These are phyloP conservation scores for Populus hybrid DNA, from an alignment of 441 rosid species.

Conservation along the genomic window DNA sequence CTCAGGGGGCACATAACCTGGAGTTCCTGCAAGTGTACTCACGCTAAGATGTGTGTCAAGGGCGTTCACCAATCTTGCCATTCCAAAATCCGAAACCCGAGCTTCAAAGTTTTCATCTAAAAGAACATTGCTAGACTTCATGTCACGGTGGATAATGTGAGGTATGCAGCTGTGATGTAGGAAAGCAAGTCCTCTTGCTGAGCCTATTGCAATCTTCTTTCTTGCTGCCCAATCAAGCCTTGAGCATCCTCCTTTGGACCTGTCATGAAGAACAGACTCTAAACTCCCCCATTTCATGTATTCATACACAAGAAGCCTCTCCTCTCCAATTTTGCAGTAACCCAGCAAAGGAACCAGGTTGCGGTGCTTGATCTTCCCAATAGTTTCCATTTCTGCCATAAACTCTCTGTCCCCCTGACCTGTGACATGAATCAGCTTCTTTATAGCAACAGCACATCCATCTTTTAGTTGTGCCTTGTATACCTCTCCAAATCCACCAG, in stretches of 20 bases:
- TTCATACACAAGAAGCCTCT: constrained; percentile 92
- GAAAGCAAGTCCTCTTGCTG: constrained; percentile 96
- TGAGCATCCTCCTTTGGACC: constrained; percentile 44
- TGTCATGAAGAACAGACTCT: constrained; percentile 76
- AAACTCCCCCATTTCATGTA: constrained; percentile 97
- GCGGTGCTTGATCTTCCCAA: constrained; percentile 92
- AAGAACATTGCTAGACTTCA: constrained; percentile 97
- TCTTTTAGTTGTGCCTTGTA: constrained; percentile 81
- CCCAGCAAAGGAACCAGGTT: constrained; percentile 68
- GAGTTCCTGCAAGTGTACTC: constrained; percentile 89
- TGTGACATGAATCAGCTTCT: constrained; percentile 83
- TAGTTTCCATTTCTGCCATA: constrained; percentile 98
- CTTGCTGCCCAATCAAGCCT: constrained; percentile 77
- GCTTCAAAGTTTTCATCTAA: constrained; percentile 81
- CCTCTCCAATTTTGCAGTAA: constrained; percentile 53
- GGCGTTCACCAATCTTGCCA: constrained; percentile 91
- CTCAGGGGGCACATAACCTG: neutral
- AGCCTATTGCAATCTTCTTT: constrained; percentile 80
- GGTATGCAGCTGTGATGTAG: constrained; percentile 94
- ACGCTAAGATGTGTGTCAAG: constrained; percentile 91
- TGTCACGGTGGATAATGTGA: constrained; percentile 92
- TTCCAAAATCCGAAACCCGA: constrained; percentile 92
- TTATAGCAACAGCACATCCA: constrained; percentile 81
- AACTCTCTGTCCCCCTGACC: constrained; percentile 98
- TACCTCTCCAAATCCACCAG: constrained; percentile 96